These are phyloP conservation scores for Odonthalia washingtoniensis DNA, from an alignment of 31 red algal species.

Conservation along the genomic window DNA sequence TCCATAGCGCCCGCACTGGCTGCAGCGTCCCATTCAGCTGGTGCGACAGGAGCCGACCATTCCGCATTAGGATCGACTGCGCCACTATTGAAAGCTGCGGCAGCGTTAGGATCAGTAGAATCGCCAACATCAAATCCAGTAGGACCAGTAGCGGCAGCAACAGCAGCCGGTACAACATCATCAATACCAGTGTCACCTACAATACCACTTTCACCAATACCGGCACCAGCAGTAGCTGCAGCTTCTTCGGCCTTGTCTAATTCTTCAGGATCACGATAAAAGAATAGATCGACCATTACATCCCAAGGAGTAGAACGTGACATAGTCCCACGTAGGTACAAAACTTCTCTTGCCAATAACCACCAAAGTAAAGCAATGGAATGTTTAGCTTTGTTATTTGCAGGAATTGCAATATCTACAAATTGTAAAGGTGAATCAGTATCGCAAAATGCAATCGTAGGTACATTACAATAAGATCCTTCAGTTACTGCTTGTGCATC, in stretches of 20 bases:
- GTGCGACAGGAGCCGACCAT: conserved; percentile 8
- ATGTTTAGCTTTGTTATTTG: conserved; percentile 97
- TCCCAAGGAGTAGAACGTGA: conserved; percentile 80
- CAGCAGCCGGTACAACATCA: conserved; percentile 9
- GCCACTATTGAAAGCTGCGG: conserved; percentile 22
- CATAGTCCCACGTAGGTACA: conserved; percentile 90
- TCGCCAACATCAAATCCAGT: conserved; percentile 37
- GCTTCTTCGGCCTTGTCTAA: conserved; percentile 93
- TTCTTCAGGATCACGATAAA: conserved; percentile 97
- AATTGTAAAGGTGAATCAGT: conserved; percentile 94
- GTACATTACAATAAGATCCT: conserved; percentile 95
- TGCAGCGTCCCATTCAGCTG: conserved; percentile 39
- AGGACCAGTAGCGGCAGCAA: neutral
- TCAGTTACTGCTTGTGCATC: conserved; percentile 95
- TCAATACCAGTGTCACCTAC: conserved; percentile 30
- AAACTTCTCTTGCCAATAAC: conserved; percentile 89
- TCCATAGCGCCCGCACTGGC: conserved; percentile 33
- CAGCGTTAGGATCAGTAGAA: conserved; percentile 9
- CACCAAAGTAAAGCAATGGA: conserved; percentile 96
- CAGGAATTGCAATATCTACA: conserved; percentile 98
- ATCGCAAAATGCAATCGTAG: conserved; percentile 98
- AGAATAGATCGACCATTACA: conserved; percentile 99
- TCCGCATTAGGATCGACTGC: conserved; percentile 25
- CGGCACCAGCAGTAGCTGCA: conserved; percentile 71
- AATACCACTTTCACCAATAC: conserved; percentile 24